phyloP scores from a whole-genome alignment of 2,329 filamentous ascomycete species.

The Exophiala aquamarina region DNA sequence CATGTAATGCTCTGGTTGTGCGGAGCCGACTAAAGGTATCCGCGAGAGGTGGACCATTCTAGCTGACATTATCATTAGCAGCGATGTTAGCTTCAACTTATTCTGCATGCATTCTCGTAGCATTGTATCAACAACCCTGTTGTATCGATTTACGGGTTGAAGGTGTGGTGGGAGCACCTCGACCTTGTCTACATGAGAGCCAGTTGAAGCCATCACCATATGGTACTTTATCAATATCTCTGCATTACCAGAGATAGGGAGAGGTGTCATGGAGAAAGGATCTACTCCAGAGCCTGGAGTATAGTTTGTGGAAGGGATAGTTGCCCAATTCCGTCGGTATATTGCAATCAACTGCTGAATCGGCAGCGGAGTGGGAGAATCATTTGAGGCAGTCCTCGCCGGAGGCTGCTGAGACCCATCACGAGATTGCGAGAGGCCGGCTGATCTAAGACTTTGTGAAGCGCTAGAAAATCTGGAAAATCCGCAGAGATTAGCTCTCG shows the following conservation, averaged over 20 bases:
- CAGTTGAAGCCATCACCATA: slow-evolving; percentile 6
- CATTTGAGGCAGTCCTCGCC: no score
- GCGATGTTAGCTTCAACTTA: slow-evolving; percentile 3
- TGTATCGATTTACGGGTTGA: slow-evolving; percentile 10
- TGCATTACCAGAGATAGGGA: slow-evolving; percentile 11
- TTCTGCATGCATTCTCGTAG: slow-evolving; percentile 8
- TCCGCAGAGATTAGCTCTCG: no score
- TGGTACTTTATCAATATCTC: slow-evolving; percentile 12
- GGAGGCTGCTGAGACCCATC: no score
- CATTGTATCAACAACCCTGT: slow-evolving; percentile 5
- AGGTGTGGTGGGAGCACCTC: slow-evolving; percentile 16
- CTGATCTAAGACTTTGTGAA: no score
- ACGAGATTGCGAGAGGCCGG: no score
- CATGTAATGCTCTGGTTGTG: slow-evolving; percentile 11
- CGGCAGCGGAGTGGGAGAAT: no score
- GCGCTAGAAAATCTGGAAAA: no score
- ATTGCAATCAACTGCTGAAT: slow-evolving; percentile 2
- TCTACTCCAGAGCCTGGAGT: slow-evolving; percentile 14
- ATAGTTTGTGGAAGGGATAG: slow-evolving; percentile 8
- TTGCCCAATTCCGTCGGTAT: not conserved
- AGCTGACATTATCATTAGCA: slow-evolving; percentile 13
- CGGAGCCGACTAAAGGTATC: slow-evolving; percentile 5
- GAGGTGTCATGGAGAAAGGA: slow-evolving; percentile 12
- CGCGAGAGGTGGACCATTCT: slow-evolving; percentile 14
- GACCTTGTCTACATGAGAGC: slow-evolving; percentile 13